Evolutionary conservation across 768 basidiomycete species (phyloP).

Genomic region (Phylloporus sp.): DNA sequence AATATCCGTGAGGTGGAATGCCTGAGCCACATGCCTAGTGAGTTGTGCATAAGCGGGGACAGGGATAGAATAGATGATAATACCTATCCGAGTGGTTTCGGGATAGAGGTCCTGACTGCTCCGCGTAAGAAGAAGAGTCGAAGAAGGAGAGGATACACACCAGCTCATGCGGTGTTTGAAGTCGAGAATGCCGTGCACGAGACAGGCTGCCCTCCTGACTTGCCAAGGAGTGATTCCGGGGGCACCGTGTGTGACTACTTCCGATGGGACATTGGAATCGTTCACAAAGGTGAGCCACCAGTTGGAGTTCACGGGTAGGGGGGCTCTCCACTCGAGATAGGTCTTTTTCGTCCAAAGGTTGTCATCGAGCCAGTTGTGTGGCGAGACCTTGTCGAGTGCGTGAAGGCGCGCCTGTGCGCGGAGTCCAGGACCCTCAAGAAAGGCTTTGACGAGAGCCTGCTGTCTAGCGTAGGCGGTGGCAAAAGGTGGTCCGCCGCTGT

Average conservation of each 20-base stretch:
- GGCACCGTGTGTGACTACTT: constrained; percentile 22
- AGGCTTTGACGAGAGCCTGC: constrained; percentile 16
- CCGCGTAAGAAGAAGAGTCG: constrained; percentile 5
- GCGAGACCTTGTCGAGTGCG: constrained; percentile 81
- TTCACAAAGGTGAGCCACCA: constrained; percentile 92
- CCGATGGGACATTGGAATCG: constrained; percentile 58
- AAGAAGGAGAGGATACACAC: constrained; percentile 40
- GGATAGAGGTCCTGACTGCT: constrained; percentile 65
- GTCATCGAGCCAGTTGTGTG: constrained; percentile 92
- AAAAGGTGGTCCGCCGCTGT: constrained; percentile 50
- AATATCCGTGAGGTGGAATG: constrained; percentile 60
- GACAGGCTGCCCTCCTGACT: constrained; percentile 78
- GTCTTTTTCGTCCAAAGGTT: constrained; percentile 87
- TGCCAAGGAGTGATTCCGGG: constrained; percentile 75
- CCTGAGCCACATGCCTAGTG: constrained; percentile 60
- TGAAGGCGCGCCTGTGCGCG: constrained; percentile 23
- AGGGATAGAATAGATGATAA: background rate
- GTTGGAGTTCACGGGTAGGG: constrained; percentile 86
- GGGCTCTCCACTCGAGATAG: constrained; percentile 84
- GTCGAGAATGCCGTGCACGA: constrained; percentile 65
- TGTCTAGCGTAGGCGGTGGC: constrained; percentile 20
- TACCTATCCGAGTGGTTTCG: constrained; percentile 70
- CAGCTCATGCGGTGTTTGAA: constrained; percentile 64
- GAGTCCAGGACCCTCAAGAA: constrained; percentile 8
- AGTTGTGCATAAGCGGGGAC: background rate